Conservation (phyloP, 2,329 filamentous ascomycete genomes). For the Clonostachys rosea region DNA sequence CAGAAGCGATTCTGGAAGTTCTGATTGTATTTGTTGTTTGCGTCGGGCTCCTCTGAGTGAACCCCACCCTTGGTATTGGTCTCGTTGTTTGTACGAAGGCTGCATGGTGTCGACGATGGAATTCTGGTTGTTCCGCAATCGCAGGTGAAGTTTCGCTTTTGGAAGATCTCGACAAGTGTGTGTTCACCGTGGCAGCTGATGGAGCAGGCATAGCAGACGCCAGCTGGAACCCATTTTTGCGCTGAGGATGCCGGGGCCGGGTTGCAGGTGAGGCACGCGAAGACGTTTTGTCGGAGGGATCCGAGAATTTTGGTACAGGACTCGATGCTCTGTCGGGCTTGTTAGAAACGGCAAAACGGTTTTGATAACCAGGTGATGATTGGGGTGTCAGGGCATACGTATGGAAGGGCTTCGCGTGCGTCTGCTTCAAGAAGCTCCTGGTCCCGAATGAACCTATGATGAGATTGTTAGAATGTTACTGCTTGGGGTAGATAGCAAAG, state of each 20-base stretch:
- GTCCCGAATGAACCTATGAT: constrained; percentile 71
- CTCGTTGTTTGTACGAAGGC: constrained; percentile 64
- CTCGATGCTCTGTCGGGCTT: constrained; percentile 72
- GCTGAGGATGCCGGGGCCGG: constrained; percentile 63
- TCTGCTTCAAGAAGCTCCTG: constrained; percentile 92
- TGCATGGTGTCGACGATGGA: constrained; percentile 66
- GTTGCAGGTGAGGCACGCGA: constrained; percentile 91
- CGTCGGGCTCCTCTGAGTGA: constrained; percentile 67
- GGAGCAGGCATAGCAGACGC: constrained; percentile 94
- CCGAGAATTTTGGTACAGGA: constrained; percentile 89
- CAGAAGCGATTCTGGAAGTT: constrained; percentile 95
- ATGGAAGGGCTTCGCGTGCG: constrained; percentile 90
- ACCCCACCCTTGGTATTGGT: constrained; percentile 76
- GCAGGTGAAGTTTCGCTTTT: constrained; percentile 91
- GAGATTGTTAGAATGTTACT: background rate
- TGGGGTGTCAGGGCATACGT: constrained; percentile 49
- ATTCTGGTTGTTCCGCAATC: constrained; percentile 90
- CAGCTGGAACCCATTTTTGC: constrained; percentile 56
- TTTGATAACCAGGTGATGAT: constrained; percentile 1
- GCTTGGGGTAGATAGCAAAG: background rate
- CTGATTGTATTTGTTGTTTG: constrained; percentile 85
- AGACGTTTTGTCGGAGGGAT: constrained; percentile 80
- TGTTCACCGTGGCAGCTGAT: constrained; percentile 97
- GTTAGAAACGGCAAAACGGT: constrained; percentile 3
- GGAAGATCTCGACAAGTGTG: constrained; percentile 90